Evolutionary conservation across 1,139 yeast species (phyloP).

Genomic region (Meyerozyma athensensis): DNA sequence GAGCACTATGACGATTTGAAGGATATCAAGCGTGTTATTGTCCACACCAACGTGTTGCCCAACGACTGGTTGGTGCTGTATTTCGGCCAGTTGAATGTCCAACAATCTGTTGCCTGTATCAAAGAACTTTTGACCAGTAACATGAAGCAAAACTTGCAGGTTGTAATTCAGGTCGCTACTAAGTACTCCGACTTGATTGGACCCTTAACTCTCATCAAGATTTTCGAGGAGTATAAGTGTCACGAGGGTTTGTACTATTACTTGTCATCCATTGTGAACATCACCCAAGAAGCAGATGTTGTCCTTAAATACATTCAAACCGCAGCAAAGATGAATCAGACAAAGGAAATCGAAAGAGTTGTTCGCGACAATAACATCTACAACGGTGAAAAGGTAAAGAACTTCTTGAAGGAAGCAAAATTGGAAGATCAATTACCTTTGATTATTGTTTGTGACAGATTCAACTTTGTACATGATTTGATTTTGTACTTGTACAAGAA

Average conservation of each 20-base stretch:
- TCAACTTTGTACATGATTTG: conserved; percentile 87
- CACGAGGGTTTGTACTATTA: conserved; percentile 92
- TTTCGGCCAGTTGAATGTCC: conserved; percentile 92
- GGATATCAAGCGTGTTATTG: conserved; percentile 92
- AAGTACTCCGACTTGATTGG: conserved; percentile 95
- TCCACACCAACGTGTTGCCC: conserved; percentile 81
- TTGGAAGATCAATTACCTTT: conserved; percentile 94
- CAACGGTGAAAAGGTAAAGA: conserved; percentile 96
- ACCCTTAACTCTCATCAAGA: conserved; percentile 72
- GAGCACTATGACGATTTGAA: conserved; percentile 93
- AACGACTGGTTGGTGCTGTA: conserved; percentile 90
- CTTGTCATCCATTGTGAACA: conserved; percentile 86
- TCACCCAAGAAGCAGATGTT: conserved; percentile 91
- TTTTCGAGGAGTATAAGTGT: conserved; percentile 91
- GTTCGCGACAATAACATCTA: conserved; percentile 92
- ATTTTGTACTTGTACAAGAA: conserved; percentile 90
- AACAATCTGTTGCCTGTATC: conserved; percentile 85
- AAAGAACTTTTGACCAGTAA: conserved; percentile 80
- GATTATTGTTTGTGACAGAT: conserved; percentile 94
- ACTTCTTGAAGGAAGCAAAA: conserved; percentile 89
- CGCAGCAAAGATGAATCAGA: conserved; percentile 86
- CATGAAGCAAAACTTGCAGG: conserved; percentile 84
- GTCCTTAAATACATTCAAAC: conserved; percentile 94
- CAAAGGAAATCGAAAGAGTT: conserved; percentile 90
- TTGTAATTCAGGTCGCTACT: conserved; percentile 93